Conservation (phyloP, 306 rosid genomes). For the Cicer arietinum region DNA sequence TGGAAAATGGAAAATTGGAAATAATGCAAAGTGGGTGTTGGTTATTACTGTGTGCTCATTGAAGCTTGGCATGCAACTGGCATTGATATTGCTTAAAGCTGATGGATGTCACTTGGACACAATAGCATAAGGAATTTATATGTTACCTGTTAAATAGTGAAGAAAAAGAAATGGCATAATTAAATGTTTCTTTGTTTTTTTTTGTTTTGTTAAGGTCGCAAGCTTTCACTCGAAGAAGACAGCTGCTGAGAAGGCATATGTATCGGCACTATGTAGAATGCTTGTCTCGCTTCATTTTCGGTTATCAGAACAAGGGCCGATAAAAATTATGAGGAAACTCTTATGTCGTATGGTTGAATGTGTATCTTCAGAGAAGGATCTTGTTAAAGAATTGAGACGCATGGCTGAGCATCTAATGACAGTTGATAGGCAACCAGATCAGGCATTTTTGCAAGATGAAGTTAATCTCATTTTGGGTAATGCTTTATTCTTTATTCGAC, state of each 20-base stretch:
- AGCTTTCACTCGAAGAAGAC: conserved; percentile 77
- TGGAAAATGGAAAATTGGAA: neutral
- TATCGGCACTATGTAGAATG: conserved; percentile 69
- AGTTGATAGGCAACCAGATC: conserved; percentile 62
- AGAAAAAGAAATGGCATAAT: conserved; percentile 9
- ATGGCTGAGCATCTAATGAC: conserved; percentile 72
- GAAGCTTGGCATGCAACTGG: conserved; percentile 30
- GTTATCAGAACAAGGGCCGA: conserved; percentile 71
- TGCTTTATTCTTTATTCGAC: conserved; percentile 20
- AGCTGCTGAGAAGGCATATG: conserved; percentile 81
- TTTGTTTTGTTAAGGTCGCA: conserved; percentile 58
- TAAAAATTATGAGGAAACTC: conserved; percentile 74
- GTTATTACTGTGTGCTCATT: conserved; percentile 3
- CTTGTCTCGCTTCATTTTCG: conserved; percentile 79
- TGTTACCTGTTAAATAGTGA: neutral
- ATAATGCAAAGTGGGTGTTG: neutral
- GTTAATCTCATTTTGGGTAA: conserved; percentile 55
- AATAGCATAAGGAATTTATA: conserved; percentile 11
- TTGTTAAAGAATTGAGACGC: conserved; percentile 54
- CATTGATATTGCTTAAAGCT: conserved; percentile 3
- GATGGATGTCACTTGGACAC: conserved; percentile 10
- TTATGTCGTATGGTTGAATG: conserved; percentile 47
- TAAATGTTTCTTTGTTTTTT: conserved; percentile 2
- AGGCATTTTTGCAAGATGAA: conserved; percentile 58
- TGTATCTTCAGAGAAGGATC: conserved; percentile 55